Evolutionary conservation across 2,329 filamentous ascomycete genomes (phyloP), one percentile per base, ranked within the genome.

Genomic region (Thermomyces lanuginosus): DNA sequence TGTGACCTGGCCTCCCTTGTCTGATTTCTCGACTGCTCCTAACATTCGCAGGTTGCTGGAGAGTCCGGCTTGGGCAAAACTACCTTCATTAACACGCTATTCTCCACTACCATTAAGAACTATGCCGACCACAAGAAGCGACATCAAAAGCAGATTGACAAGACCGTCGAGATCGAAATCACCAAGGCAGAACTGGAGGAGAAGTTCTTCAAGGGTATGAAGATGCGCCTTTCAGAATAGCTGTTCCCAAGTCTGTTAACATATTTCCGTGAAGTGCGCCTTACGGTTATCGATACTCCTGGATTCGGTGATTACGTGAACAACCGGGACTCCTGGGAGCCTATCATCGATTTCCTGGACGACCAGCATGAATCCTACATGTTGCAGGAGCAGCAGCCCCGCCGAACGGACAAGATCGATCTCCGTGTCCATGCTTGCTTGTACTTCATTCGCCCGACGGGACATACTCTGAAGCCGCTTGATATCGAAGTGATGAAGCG

Each of bases 401-500:
- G 82, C 60, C 83, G 89, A 50, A 76, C 78, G 49, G 89, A 98
- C 68, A 98, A 95, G 72, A 98, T 98, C 48, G 89, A 98, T 55
- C 79, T 98, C 48, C 84, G 89, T 64, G 91, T 98, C 42, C 89
- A 98, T 57, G 79, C 86, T 41, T 98, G 89, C 61, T 61, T 98
- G 54, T 98, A 98, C 73, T 98, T 98, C 63, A 95, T 98, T 58
- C 76, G 91, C 53, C 89, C 89, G 32, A 98, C 89, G 30, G 91
- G 89, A 52, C 89, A 98, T 69, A 93, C 86, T 43, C 63, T 98
- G 46, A 98, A 98, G 74, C 89, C 89, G 33, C 70, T 98, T 38
- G 89, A 98, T 55, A 98, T 98, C 48, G 89, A 98, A 66, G 89
- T 98, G 36, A 98, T 98, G 89, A 98, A 95, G 75, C 78, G 89